Evolutionary conservation across 352 stramenopile genomes (phyloP).

Genomic region (Globisporangium nodosum): DNA sequence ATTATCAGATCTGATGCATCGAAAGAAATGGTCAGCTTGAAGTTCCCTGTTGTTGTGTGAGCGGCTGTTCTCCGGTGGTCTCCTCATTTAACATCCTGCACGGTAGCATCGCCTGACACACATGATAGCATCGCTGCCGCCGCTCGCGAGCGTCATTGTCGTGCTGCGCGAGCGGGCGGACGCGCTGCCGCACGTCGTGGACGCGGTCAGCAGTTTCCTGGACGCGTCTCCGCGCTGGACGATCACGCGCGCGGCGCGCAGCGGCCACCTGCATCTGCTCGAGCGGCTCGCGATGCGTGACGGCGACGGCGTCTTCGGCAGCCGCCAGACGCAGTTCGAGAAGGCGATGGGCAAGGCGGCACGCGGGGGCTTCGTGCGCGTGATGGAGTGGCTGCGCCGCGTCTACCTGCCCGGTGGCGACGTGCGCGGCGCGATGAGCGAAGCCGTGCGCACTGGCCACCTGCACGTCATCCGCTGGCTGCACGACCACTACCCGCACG

Average conservation of each 20-base stretch:
- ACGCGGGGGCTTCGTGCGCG: not conserved
- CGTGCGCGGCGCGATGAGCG: slow-evolving; percentile 1
- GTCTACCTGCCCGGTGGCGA: not conserved
- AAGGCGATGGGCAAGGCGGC: slow-evolving; percentile 9
- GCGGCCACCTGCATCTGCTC: slow-evolving; percentile 5
- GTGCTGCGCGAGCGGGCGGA: not conserved
- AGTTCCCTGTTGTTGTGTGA: no score
- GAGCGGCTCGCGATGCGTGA: not conserved
- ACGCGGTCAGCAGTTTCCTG: not conserved
- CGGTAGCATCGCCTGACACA: no score
- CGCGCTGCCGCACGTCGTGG: not conserved
- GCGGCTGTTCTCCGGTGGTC: no score
- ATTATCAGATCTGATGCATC: no score
- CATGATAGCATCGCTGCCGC: no score
- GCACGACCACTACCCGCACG: not conserved
- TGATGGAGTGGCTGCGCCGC: slow-evolving; percentile 6
- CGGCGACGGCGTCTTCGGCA: not conserved
- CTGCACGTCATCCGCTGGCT: slow-evolving; percentile 4
- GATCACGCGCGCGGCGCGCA: not conserved
- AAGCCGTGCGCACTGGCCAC: not conserved
- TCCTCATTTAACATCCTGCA: not conserved
- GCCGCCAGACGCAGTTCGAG: slow-evolving; percentile 3
- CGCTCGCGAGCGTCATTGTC: not conserved
- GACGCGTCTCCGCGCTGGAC: slow-evolving; percentile 5
- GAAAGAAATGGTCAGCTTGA: no score